Conservation (phyloP, 441 rosid species). For the Rhodomyrtus psidioides region DNA sequence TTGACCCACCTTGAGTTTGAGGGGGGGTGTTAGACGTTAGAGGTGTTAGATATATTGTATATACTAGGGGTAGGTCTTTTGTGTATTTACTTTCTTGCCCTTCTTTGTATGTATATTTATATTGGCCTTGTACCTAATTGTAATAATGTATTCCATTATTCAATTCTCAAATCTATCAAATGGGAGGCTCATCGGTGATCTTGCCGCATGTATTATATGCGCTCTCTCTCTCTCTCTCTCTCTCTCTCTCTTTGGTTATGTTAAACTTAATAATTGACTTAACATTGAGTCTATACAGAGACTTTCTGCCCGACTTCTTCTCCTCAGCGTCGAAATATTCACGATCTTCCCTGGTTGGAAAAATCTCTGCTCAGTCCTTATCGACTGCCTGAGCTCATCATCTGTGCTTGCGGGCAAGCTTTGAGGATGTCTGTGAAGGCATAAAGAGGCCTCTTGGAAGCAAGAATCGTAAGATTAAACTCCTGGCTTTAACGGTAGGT, state of each 20-base stretch:
- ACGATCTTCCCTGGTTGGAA: neutral
- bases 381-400: neutral
- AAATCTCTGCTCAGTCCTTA: too few relatives aligned
- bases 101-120: too few relatives aligned
- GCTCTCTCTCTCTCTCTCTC: neutral
- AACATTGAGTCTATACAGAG: neutral
- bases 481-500: slow-evolving; percentile 92
- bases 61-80: too few relatives aligned
- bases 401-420: slow-evolving; percentile 52
- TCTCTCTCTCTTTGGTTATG: neutral
- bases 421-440: too few relatives aligned
- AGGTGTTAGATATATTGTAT: too few relatives aligned
- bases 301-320: neutral
- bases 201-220: neutral
- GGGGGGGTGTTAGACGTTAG: too few relatives aligned
- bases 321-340: neutral
- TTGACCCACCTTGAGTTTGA: too few relatives aligned
- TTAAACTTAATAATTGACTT: neutral
- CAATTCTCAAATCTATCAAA: too few relatives aligned
- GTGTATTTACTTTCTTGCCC: too few relatives aligned
- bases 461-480: slow-evolving; percentile 86
- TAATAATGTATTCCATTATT: too few relatives aligned
- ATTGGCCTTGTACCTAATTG: too few relatives aligned
- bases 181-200: too few relatives aligned
- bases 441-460: slow-evolving; percentile 81